Base-by-base conservation (phyloP, 2,329 filamentous ascomycete species). In the Sarocladium brachiariae region DNA sequence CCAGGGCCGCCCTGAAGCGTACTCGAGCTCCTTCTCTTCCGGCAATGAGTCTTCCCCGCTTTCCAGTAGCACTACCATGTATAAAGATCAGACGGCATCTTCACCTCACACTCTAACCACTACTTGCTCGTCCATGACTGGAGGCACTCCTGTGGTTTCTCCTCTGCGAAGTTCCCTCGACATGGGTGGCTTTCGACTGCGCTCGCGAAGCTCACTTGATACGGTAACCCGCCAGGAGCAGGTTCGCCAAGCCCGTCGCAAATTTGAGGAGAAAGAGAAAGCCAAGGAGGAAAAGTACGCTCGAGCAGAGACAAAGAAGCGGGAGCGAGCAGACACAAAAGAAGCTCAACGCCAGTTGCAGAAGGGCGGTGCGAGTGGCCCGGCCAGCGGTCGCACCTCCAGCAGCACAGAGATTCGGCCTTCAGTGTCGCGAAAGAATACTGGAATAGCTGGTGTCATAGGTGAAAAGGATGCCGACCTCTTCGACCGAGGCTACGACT, bases 231-330 rank as follows among this genome's bases (percentile, higher is more conserved):
- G 77, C 24, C 69, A 74, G 48, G 78, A 82, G 54, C 76, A 80
- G 37, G 76, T 85, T 30, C 74, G 77, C 39, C 75, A 77, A 58
- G 81, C 80, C 3, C 79, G 81, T 50, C 77, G 78, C 57, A 81
- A 78, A 59, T 84, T 84, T 54, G 74, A 82, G 59, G 76, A 81
- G 60, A 80, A 77, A 60, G 80, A 85, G 62, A 71, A 71, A 14
- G 69, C 69, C 50, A 84, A 84, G 65, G 76, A 83, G 31, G 80
- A 83, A 60, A 83, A 82, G 59, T 78, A 79, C 46, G 79, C 76
- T 14, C 75, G 75, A 11, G 77, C 82, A 56, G 74, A 81, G 67
- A 71, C 77, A 52, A 73, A 72, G 55, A 80, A 77, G 53, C 73
- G 76, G 31, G 80, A 83, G 61, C 78, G 79, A 43, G 73, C 73